Base-by-base conservation (phyloP, 345 rosid species). In the Lagerstroemia speciosa region DNA sequence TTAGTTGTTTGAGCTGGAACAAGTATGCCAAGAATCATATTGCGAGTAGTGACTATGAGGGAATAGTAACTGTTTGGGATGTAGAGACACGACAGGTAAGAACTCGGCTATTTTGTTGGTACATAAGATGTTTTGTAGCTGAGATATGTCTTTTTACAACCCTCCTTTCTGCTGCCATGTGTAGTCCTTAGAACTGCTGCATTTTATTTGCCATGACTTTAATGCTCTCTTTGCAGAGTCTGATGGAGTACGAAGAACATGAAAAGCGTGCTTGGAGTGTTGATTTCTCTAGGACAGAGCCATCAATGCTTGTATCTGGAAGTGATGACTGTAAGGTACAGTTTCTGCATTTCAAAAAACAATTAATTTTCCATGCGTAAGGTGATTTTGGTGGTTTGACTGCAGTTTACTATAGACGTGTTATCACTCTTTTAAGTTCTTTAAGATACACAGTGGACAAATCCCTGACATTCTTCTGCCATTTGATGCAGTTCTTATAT, bases 241-340 rank as follows among this genome's bases (percentile, higher is more conserved):
- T 94, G 66, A 88, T 91, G 99, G 93, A 91, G 79, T 94, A 89
- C 75, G 98, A 91, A 80, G 99, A 94, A 79, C 99, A 94, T 74
- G 97, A 91, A 73, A 94, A 91, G 71, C 95, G 98, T 53, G 99
- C 97, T 52, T 94, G 99, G 99, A 91, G 99, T 79, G 99, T 94
- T 76, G 99, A 94, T 77, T 94, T 91, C 80, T 94, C 98, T 60
- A 77, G 79, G 62, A 85, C 90, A 10, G 99, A 94, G 61, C 96
- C 98, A 8, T 84, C 98, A 7, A 87, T 89, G 96, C 99, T 94
- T 62, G 95, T 94, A 37, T 94, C 99, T 81, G 99, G 99, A 45
- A 89, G 99, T 52, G 99, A 94, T 73, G 99, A 94, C 76, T 88
- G 96, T 70, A 91, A 94, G 99, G 99, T 91, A 83, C 30, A 33